phyloP scores from a whole-genome alignment of 2,329 filamentous ascomycete genomes.

The Amauroascus verrucosus region DNA sequence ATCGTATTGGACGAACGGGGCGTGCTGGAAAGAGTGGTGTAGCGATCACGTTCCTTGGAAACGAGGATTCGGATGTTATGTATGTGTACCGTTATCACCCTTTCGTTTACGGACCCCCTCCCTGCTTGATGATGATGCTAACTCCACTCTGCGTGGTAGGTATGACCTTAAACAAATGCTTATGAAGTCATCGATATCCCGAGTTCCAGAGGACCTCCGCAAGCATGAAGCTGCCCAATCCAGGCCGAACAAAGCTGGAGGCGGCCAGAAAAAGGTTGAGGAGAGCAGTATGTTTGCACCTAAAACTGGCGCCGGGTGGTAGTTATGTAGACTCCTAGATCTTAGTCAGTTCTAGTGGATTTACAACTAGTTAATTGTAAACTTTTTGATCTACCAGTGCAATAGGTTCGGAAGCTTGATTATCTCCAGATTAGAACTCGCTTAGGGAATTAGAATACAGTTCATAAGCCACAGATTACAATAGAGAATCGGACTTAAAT shows the following conservation, averaged over 20 bases:
- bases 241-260: conserved; percentile 46
- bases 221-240: conserved; percentile 88
- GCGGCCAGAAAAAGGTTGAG: conserved; percentile 41
- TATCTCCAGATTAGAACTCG: background rate
- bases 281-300: conserved; percentile 30
- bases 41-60: conserved; percentile 87
- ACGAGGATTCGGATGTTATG: conserved; percentile 79
- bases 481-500: background rate
- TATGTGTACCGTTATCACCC: conserved; percentile 35
- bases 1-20: conserved; percentile 92
- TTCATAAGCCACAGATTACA: background rate
- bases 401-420: background rate
- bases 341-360: background rate
- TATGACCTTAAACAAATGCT: conserved; percentile 94
- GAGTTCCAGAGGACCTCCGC: conserved; percentile 81
- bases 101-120: background rate
- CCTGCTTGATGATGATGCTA: conserved; percentile 6
- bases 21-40: conserved; percentile 95
- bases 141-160: conserved; percentile 25
- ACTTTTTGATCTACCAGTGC: background rate
- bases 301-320: conserved; percentile 22
- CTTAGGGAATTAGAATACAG: background rate
- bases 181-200: conserved; percentile 74
- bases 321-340: background rate
- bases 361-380: background rate